Conservation (phyloP, 164 flowering plant species). For the Litsea cubeba region DNA sequence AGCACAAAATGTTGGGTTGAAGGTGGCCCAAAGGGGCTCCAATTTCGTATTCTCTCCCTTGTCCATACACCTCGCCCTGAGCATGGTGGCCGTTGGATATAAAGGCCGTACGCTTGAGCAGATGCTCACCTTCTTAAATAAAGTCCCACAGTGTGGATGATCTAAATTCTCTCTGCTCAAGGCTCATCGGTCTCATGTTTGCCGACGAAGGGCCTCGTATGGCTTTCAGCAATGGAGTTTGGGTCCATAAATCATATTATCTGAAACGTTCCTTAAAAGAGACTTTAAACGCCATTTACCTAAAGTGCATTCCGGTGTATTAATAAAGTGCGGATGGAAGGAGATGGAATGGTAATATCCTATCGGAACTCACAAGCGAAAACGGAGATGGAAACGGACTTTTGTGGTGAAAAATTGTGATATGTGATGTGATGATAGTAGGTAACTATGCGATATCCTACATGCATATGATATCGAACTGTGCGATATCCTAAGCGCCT, state of each 20-base stretch:
- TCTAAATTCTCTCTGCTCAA: constrained; percentile 34
- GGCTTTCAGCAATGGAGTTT: constrained; percentile 51
- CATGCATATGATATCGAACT: too few species aligned
- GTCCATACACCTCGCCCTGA: constrained; percentile 48
- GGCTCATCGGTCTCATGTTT: constrained; percentile 38
- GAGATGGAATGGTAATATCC: too few species aligned
- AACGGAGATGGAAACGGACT: too few species aligned
- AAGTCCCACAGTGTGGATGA: constrained; percentile 34
- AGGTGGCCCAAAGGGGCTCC: not conserved
- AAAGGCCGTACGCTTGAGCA: constrained; percentile 44
- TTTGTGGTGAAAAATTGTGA: too few species aligned
- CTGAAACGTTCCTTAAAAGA: constrained; percentile 46
- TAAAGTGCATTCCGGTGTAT: too few species aligned
- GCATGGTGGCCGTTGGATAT: constrained; percentile 57
- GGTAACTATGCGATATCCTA: too few species aligned
- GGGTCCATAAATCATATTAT: constrained; percentile 48
- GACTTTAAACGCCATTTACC: constrained; percentile 35
- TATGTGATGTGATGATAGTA: too few species aligned
- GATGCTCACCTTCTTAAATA: constrained; percentile 45
- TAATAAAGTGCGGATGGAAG: too few species aligned
- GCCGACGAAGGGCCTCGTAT: constrained; percentile 53
- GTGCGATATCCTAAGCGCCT: too few species aligned
- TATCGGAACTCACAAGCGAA: too few species aligned
- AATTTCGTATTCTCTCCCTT: constrained; percentile 57
- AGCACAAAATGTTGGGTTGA: too few species aligned